Conservation (phyloP, 192 early-diverging fungal species). For the Podila epigama region DNA sequence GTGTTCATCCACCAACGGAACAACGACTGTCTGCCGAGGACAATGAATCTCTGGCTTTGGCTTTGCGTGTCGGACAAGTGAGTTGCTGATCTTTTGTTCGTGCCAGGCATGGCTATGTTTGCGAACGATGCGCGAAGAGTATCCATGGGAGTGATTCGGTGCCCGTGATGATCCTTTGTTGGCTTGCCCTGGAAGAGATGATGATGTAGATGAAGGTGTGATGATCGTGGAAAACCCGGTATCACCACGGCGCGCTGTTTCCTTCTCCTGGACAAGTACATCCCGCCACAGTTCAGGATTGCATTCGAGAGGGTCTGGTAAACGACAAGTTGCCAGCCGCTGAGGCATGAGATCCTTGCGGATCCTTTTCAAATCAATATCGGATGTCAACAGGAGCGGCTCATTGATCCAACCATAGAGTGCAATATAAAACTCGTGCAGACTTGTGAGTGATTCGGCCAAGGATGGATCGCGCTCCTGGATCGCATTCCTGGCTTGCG, state of each 20-base stretch:
- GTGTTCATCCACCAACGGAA: neutral
- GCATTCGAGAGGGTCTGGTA: slow-evolving; percentile 36
- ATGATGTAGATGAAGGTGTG: slow-evolving; percentile 8
- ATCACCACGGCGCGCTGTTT: neutral
- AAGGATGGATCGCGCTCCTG: slow-evolving; percentile 3
- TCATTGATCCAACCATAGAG: slow-evolving; percentile 60
- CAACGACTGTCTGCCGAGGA: neutral
- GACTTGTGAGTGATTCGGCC: slow-evolving; percentile 13
- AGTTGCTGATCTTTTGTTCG: slow-evolving; percentile 40
- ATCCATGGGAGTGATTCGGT: neutral
- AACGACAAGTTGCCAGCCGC: slow-evolving; percentile 32
- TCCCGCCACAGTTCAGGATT: slow-evolving; percentile 47
- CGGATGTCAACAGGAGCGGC: slow-evolving; percentile 19
- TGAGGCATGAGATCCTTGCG: slow-evolving; percentile 37
- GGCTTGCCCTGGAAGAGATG: no score
- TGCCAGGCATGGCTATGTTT: slow-evolving; percentile 37
- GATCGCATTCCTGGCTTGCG: slow-evolving; percentile 22
- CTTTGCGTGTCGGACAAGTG: slow-evolving; percentile 20
- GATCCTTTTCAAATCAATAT: slow-evolving; percentile 28
- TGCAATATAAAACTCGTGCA: slow-evolving; percentile 54
- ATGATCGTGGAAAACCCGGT: no score
- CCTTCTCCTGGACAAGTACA: slow-evolving; percentile 14
- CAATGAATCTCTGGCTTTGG: slow-evolving; percentile 7
- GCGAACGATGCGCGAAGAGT: slow-evolving; percentile 13
- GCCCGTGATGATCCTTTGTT: neutral